A percentile compares a stretch with the other conserved stretches of the same genome.
These are phyloP conservation scores for Talinum fruticosum DNA, from an alignment of 148 eudicot species.

Conservation along the genomic window DNA sequence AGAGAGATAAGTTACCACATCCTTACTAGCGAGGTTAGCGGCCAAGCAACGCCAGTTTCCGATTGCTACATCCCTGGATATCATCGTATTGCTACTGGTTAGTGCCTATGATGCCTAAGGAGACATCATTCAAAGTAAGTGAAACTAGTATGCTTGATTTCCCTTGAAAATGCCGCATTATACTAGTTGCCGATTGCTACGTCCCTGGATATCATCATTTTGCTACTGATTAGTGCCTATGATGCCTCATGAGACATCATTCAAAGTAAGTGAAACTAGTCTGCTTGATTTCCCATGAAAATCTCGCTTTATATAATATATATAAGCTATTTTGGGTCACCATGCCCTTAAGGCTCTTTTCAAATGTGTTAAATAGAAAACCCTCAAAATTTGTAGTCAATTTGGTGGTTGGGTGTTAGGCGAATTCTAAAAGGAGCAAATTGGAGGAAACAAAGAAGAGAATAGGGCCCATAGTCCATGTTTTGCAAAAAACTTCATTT, in stretches of 20 bases:
- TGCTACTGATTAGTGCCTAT: neutral
- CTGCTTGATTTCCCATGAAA: neutral
- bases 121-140: neutral
- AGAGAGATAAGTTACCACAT: neutral
- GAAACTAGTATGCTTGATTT: neutral
- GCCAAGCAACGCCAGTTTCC: too few species aligned
- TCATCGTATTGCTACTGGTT: neutral
- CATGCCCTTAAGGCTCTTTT: neutral
- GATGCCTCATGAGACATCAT: neutral
- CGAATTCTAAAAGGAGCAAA: neutral
- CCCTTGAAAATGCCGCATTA: neutral
- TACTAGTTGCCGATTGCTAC: neutral
- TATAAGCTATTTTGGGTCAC: neutral
- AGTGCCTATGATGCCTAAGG: neutral
- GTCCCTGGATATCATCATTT: neutral
- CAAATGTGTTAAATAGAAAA: neutral
- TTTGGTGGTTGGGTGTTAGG: neutral
- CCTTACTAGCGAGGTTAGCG: too few species aligned
- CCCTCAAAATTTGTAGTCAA: neutral
- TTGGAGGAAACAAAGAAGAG: neutral
- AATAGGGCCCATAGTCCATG: neutral
- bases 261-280: neutral
- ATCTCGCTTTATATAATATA: too few species aligned
- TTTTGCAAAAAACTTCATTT: neutral
- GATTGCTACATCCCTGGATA: neutral